Evolutionary conservation across 2,329 filamentous ascomycete species (phyloP), one percentile per base, ranked within the genome.

Genomic region (Aspergillus oerlinghausenensis): DNA sequence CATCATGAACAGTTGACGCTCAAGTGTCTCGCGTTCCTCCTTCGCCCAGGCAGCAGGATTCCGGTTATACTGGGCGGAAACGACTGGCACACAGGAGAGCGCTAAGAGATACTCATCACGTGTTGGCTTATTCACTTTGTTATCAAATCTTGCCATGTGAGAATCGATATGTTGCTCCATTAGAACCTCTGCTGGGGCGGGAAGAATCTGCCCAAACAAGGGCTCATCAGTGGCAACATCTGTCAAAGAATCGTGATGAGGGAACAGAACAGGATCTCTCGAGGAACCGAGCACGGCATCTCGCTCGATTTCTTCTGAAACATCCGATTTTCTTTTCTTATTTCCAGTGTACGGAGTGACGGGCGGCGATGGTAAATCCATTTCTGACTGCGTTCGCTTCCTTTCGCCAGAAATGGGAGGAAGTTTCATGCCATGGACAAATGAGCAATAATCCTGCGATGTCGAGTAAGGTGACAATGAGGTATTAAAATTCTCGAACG

Each of bases 401-500:
- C 72, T 72, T 63, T 73, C 70, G 60, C 67, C 65, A 55, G 75
- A 72, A 58, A 77, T 75, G 35, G 75, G 74, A 55, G 75, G 70
- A 11, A 77, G 66, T 54, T 68, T 75, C 59, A 74, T 66, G 23
- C 71, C 68, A 48, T 68, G 57, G 43, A 62, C 55, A 56, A 65
- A 65, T 14, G 68, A 63, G 42, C 58, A 23, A 23, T 47, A 58
- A 54, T 71, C 65, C 55, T 67, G 64, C 42, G 67, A 65, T 58
- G 66, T 67, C 55, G 61, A 59, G 56, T 66, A 67, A 25, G 70
- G 65, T 35, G 68, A 67, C 50, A 66, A 64, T 19, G 65, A 55
- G 47, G 67, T 62, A 55, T 70, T 65, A 63, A 77, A 78, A 50
- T 69, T 81, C 55, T 82, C 82, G 3, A 82, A 74, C 21, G 80